Evolutionary conservation across 768 basidiomycete genomes (phyloP).

Genomic region (Hygrocybe punicea): DNA sequence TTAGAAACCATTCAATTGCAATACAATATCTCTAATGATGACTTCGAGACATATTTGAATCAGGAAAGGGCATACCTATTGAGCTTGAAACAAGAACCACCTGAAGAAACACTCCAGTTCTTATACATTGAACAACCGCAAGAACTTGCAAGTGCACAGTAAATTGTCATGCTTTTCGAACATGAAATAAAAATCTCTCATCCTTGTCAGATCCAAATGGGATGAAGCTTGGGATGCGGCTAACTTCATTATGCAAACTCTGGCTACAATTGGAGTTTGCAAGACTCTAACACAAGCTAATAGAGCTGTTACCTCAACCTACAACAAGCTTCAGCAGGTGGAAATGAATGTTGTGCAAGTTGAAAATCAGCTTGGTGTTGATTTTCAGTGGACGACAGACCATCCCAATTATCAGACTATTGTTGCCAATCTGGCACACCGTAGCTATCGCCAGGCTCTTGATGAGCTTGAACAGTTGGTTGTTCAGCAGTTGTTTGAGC

Average conservation of each 20-base stretch:
- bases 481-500: conserved; percentile 1
- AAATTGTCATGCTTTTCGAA: background rate
- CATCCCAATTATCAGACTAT: conserved; percentile 9
- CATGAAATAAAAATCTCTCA: too few relatives aligned
- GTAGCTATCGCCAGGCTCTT: background rate
- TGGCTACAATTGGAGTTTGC: too few relatives aligned
- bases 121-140: background rate
- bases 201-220: too few relatives aligned
- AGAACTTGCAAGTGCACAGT: background rate
- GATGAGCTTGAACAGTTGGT: background rate
- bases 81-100: background rate
- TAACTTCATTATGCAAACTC: too few relatives aligned
- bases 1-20: too few relatives aligned
- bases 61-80: background rate
- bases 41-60: background rate
- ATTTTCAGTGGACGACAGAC: conserved; percentile 10
- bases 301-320: background rate
- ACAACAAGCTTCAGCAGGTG: background rate
- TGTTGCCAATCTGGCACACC: background rate
- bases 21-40: background rate
- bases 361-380: conserved; percentile 13
- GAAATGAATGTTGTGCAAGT: background rate
- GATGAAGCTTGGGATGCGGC: too few relatives aligned
- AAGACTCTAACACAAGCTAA: background rate
- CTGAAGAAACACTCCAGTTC: background rate